Conservation (phyloP, 192 early-diverging fungal genomes). For the Coemansia sp. region DNA sequence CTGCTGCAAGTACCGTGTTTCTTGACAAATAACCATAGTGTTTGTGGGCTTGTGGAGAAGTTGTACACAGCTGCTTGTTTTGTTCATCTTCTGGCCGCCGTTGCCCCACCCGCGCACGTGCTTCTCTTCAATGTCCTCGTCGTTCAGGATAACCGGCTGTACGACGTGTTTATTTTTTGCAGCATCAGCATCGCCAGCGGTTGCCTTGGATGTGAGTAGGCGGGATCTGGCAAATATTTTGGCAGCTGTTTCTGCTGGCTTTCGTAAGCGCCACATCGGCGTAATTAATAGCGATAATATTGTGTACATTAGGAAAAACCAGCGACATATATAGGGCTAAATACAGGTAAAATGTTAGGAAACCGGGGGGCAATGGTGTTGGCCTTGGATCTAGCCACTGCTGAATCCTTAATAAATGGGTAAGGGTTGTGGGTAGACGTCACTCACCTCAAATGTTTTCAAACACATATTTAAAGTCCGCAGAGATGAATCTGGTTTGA, state of each 20-base stretch:
- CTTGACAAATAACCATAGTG: constrained; percentile 66
- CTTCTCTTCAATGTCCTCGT: constrained; percentile 72
- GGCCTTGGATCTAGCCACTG: too few relatives aligned
- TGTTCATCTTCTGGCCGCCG: constrained; percentile 83
- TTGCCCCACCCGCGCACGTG: constrained; percentile 79
- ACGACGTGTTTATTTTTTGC: not conserved
- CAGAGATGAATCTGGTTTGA: too few relatives aligned
- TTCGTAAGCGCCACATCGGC: not conserved
- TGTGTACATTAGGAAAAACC: not conserved
- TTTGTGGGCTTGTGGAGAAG: constrained; percentile 73
- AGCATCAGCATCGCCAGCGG: not conserved
- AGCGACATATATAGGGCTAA: not conserved
- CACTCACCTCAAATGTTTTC: not conserved
- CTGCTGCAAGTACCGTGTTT: constrained; percentile 70
- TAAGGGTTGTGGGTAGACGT: not conserved
- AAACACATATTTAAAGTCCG: too few relatives aligned
- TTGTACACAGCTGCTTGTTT: constrained; percentile 74
- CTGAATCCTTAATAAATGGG: not conserved
- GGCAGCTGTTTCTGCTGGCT: not conserved
- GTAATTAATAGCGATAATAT: not conserved
- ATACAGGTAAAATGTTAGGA: too few relatives aligned
- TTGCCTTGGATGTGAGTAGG: not conserved
- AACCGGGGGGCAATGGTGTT: too few relatives aligned
- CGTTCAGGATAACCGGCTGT: constrained; percentile 57
- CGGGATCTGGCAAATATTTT: not conserved